Evolutionary conservation across 2,329 filamentous ascomycete species (phyloP), one percentile per base, ranked within the genome.

Genomic region (Diplodia seriata): DNA sequence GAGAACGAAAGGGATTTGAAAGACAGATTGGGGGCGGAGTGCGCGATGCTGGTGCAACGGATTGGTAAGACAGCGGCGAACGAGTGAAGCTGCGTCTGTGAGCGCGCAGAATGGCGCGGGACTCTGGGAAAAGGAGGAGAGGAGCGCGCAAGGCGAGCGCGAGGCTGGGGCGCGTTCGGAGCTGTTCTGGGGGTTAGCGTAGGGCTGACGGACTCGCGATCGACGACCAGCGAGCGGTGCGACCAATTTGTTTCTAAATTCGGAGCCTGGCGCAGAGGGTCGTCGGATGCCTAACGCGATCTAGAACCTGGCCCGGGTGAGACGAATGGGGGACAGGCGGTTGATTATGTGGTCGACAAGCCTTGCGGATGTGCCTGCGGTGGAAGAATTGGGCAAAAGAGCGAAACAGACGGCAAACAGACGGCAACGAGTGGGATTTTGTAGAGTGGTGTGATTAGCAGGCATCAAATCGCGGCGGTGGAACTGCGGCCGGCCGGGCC

Each of bases 161-260:
- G 40, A 51, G 59, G 29, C 57, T 62, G 57, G 23, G n/a, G 43
- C 29, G 18, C 51, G n/a, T 9, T 20, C 26, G 29, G 26, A 33
- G 40, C 57, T 62, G 20, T 61, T 62, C 57, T 49, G 43, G 59
- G 43, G 23, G 47, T 47, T 63, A 63, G 59, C 31, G 59, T 63
- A 63, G 59, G 59, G 59, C 59, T 63, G 59, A 57, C 33, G 54
- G 54, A 40, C 26, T 18, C 29, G 31, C 29, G 31, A 55, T 55
- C 31, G 29, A 36, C 53, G 53, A 29, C 15, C 53, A 55, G 53
- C 31, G 53, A 55, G 18, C 31, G 31, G 29, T 55, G 29, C 51
- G 51, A 55, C 29, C 33, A 18, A 51, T 50, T 38, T 29, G 59
- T 63, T 63, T 63, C 59, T 63, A 63, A 63, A 63, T 63, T 38